Evolutionary conservation across 2,329 filamentous ascomycete genomes (phyloP).

Genomic region (Colletotrichum liaoningense): DNA sequence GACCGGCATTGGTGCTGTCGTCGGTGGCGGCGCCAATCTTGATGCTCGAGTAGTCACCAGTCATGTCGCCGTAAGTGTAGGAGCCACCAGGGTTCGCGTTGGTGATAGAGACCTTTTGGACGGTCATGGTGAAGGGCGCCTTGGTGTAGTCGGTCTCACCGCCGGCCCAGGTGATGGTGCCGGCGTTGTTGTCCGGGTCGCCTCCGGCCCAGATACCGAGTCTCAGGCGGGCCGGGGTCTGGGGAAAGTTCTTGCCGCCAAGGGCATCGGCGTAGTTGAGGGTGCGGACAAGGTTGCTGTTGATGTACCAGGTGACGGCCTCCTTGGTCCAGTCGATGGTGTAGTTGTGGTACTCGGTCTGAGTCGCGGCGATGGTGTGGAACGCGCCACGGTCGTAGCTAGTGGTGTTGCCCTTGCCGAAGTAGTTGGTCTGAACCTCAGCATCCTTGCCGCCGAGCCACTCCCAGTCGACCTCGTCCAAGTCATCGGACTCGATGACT

Average conservation of each 20-base stretch:
- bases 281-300: conserved; percentile 64
- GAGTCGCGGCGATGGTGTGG: conserved; percentile 58
- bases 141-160: conserved; percentile 51
- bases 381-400: conserved; percentile 72
- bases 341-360: conserved; percentile 61
- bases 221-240: conserved; percentile 66
- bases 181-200: conserved; percentile 48
- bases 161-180: conserved; percentile 65
- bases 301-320: conserved; percentile 65
- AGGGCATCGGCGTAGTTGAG: conserved; percentile 58
- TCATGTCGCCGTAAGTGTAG: conserved; percentile 42
- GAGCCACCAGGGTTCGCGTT: conserved; percentile 50
- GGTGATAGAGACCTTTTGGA: conserved; percentile 58
- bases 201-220: conserved; percentile 58
- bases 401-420: conserved; percentile 76
- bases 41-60: conserved; percentile 42
- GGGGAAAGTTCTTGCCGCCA: conserved; percentile 65
- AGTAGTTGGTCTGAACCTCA: conserved; percentile 88
- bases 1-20: conserved; percentile 28
- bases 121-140: conserved; percentile 69
- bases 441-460: conserved; percentile 77
- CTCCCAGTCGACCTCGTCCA: conserved; percentile 89
- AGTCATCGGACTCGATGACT: conserved; percentile 79
- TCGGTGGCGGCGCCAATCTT: conserved; percentile 28
- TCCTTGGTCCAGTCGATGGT: conserved; percentile 67